Percentiles rank a stretch among this genome's conserved stretches.
phyloP scores from a whole-genome alignment of 768 basidiomycete species.

The Sporobolomyces pararoseus region DNA sequence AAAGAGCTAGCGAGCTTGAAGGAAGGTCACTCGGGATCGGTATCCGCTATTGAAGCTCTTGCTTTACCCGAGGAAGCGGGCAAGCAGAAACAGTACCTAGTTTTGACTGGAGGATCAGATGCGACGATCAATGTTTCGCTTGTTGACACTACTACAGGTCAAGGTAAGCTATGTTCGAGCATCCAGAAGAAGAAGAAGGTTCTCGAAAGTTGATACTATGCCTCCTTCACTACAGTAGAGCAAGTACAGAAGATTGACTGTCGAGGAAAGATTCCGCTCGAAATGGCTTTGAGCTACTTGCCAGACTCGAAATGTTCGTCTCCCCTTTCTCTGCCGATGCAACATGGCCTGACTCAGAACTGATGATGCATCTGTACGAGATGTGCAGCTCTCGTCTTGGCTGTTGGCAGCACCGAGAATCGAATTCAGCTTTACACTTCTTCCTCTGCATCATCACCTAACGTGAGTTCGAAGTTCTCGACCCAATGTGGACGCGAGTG shows the following conservation, averaged over 20 bases:
- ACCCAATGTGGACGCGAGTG: too few relatives aligned
- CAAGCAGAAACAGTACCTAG: constrained; percentile 44
- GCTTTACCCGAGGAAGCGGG: constrained; percentile 37
- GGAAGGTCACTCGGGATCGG: constrained; percentile 62
- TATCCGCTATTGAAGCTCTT: constrained; percentile 64
- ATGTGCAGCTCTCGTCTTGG: constrained; percentile 61
- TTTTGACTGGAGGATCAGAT: constrained; percentile 82
- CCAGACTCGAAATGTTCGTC: constrained; percentile 66
- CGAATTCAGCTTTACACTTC: constrained; percentile 73
- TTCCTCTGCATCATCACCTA: constrained; percentile 57
- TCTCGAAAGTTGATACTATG: too few relatives aligned
- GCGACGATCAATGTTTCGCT: constrained; percentile 72
- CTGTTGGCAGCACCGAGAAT: constrained; percentile 74
- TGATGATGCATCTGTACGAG: neutral
- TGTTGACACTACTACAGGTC: constrained; percentile 45
- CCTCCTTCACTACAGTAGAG: constrained; percentile 28
- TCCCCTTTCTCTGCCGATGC: constrained; percentile 2
- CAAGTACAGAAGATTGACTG: constrained; percentile 61
- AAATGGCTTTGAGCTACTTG: constrained; percentile 62
- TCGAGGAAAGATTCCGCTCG: constrained; percentile 69
- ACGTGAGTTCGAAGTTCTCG: constrained; percentile 40
- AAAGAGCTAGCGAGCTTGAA: constrained; percentile 51
- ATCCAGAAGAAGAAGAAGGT: too few relatives aligned
- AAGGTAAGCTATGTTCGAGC: constrained; percentile 16
- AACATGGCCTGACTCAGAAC: neutral